Evolutionary conservation across 352 stramenopile genomes (phyloP), one percentile per base, ranked within the genome.

Genomic region (Pythium guiyangense): DNA sequence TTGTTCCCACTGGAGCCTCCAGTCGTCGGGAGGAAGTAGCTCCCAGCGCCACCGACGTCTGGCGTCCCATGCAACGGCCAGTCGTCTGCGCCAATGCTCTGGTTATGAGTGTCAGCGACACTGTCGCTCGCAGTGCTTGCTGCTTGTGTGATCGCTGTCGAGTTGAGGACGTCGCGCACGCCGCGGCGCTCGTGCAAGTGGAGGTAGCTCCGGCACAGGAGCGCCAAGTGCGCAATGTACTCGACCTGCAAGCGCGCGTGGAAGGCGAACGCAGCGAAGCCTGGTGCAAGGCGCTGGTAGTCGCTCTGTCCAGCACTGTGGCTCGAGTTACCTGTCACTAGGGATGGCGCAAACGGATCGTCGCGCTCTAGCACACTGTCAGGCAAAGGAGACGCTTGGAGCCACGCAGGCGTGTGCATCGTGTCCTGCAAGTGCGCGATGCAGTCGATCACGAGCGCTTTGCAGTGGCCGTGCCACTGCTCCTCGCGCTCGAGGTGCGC

Each of bases 381-480:
- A 26, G 18, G 22, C 22, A 22, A 10, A 9, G 6, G 31, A 37
- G 31, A 37, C 31, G 31, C 31, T 22, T 74, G 70, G 10, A 79
- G 60, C 72, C 72, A 82, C 20, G 70, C 66, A 1, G 67, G 43
- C 11, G 61, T 51, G 20, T 62, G 66, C 6, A 56, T 56, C 2
- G 59, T 51, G 1, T 52, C 42, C 6, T 62, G 52, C 2, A 82
- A 29, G 15, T 63, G 49, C 1, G 42, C 25, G n/a, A 82, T 18
- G n/a, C 59, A 74, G 25, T 50, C 55, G 18, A 79, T 46, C 37
- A 79, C 53, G 5, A 82, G 65, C 42, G 69, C 47, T 37, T 82
- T 82, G 52, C 69, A 82, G 45, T 82, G 60, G 11, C 69, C 70
- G 27, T 82, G 72, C 72, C 72, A 82, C 20, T 40, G 57, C 35